Evolutionary conservation across 2,329 filamentous ascomycete species (phyloP).

Genomic region (Botrytis tulipae): DNA sequence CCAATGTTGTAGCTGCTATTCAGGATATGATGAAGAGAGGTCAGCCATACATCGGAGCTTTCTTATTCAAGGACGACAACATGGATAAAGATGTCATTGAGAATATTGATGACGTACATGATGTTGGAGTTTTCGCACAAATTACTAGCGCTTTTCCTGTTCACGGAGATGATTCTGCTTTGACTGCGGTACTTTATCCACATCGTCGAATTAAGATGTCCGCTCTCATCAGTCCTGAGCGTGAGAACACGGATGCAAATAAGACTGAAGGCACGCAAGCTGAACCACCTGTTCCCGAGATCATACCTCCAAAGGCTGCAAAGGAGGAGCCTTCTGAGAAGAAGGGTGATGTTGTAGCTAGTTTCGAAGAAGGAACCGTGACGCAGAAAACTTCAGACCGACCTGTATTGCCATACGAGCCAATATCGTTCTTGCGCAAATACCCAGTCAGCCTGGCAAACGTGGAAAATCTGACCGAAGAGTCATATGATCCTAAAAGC

Average conservation of each 20-base stretch:
- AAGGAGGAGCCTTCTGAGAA: conserved; percentile 63
- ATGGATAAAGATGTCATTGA: conserved; percentile 93
- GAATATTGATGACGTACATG: conserved; percentile 85
- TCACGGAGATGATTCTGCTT: conserved; percentile 75
- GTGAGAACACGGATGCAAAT: conserved; percentile 45
- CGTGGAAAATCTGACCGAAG: conserved; percentile 87
- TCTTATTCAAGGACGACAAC: conserved; percentile 94
- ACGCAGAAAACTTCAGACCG: conserved; percentile 55
- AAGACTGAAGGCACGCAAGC: conserved; percentile 45
- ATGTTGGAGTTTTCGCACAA: conserved; percentile 95
- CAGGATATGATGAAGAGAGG: conserved; percentile 96
- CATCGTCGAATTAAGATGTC: conserved; percentile 92
- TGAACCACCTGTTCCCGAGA: conserved; percentile 55
- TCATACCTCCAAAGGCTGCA: conserved; percentile 53
- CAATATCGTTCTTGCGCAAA: conserved; percentile 85
- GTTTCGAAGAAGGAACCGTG: conserved; percentile 82
- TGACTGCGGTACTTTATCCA: conserved; percentile 94
- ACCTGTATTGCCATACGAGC: conserved; percentile 63
- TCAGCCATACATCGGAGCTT: conserved; percentile 95
- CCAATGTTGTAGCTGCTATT: conserved; percentile 86
- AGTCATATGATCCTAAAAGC: conserved; percentile 86
- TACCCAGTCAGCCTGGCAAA: conserved; percentile 93
- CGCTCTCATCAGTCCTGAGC: conserved; percentile 67
- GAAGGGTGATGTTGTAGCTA: conserved; percentile 92
- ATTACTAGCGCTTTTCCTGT: conserved; percentile 95